Base-by-base conservation (phyloP, 192 early-diverging fungal genomes). In the Radiomyces spectabilis region DNA sequence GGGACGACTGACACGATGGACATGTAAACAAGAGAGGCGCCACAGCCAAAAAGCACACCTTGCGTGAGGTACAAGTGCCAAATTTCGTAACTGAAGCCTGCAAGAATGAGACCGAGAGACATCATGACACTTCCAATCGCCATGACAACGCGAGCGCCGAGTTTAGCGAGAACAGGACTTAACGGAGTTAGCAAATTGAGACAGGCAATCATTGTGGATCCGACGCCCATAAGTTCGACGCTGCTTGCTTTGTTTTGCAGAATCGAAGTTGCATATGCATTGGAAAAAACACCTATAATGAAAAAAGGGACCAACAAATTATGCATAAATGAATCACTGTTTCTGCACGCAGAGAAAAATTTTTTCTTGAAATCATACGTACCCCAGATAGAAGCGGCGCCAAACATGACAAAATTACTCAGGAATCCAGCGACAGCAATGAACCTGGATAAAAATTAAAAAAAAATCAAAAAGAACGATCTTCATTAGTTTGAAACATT, bases 41-140 rank as follows among this genome's bases (percentile, higher is more conserved):
- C 79, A 22, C 80, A 16, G 19, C 80, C 82, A 44, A 72, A 80
- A 9, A 84, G 50, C 15, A 82, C 60, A 3, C 82, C 82, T 63
- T 84, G 80, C 12, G 73, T 76, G 13, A 84, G 55, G 35, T 80
- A 65, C 21, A 84, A 49, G 34, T 82, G 82, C 81, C 81, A 83
- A 6, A 77, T 64, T 74, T 84, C 44, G 25, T 29, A 46, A 34
- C 51, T 59, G 21, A 59, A 54, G 6, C 56, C 49, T 35, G 63
- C 51, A 5, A 66, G 27, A 6, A 66, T 59, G 10, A 66, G 24
- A 31, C 63, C 55, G 18, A 66, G 32, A 1, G 51, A 48, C 21
- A 58, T 31, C n/a, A 53, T 12, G 25, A 49, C 24, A 21, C 42
- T 59, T 15, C 63, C 63, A 31, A 53, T 31, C 9, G 37, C 16